These are phyloP conservation scores for Trichoderma polysporum DNA, from an alignment of 2,329 filamentous ascomycete genomes.

Conservation along the genomic window DNA sequence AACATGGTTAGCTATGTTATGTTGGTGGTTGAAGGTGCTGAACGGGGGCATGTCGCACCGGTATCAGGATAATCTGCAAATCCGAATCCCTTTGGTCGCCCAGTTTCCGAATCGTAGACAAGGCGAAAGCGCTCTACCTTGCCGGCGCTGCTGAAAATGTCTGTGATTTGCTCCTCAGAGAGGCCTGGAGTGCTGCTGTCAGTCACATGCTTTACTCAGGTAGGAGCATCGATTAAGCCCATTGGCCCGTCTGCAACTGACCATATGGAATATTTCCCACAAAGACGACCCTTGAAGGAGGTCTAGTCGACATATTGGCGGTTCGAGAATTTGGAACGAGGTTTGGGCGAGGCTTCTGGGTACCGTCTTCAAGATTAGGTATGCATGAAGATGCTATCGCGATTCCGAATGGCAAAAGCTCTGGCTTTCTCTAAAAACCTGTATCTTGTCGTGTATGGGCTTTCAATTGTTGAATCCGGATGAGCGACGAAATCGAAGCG, in stretches of 20 bases:
- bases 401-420: not conserved
- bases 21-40: not conserved
- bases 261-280: slow-evolving; percentile 86
- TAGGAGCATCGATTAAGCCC: not conserved
- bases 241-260: slow-evolving; percentile 36
- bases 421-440: not conserved
- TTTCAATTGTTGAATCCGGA: not conserved
- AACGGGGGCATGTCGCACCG: slow-evolving; percentile 49
- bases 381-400: not conserved
- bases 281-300: slow-evolving; percentile 76
- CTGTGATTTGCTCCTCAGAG: slow-evolving; percentile 92
- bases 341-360: not conserved
- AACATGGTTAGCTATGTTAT: slow-evolving; percentile 23
- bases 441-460: not conserved
- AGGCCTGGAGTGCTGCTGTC: slow-evolving; percentile 60
- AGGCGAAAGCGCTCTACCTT: slow-evolving; percentile 89
- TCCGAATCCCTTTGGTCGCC: slow-evolving; percentile 91
- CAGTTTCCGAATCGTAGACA: slow-evolving; percentile 93
- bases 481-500: not conserved
- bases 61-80: slow-evolving; percentile 95
- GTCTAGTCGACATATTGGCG: slow-evolving; percentile 64
- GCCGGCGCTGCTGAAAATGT: slow-evolving; percentile 88
- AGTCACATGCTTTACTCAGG: slow-evolving; percentile 21
- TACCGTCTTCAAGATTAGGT: not conserved
- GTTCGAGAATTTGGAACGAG: slow-evolving; percentile 11